These are phyloP conservation scores for Beta corolliflora DNA, from an alignment of 179 eudicot genomes.

Conservation along the genomic window DNA sequence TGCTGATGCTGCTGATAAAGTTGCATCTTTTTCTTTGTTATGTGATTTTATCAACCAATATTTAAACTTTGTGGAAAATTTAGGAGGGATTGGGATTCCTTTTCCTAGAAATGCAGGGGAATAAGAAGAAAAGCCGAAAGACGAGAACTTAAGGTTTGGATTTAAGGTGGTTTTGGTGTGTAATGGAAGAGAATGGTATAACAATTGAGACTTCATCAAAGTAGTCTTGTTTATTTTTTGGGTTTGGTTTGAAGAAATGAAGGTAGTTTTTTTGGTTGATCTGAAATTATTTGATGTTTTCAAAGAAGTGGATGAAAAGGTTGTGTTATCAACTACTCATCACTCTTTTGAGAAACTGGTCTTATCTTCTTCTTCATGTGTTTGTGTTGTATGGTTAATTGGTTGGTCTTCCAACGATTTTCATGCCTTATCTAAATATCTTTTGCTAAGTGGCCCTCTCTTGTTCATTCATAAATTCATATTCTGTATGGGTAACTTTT, in stretches of 20 bases:
- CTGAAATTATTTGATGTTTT: not conserved
- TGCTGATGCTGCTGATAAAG: not conserved
- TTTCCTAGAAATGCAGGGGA: not conserved
- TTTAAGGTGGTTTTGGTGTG: not conserved
- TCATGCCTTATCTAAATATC: not conserved
- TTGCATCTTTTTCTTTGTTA: not conserved
- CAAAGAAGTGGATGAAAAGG: not conserved
- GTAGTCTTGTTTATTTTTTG: not conserved
- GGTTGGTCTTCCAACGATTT: not conserved
- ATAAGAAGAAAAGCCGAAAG: not conserved
- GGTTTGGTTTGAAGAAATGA: too few relatives aligned
- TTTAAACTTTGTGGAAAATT: not conserved
- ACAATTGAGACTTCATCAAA: constrained; percentile 13
- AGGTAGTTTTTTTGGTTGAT: too few relatives aligned
- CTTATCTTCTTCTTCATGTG: not conserved
- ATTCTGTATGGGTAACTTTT: too few relatives aligned
- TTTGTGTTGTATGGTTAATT: not conserved
- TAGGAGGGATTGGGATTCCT: not conserved
- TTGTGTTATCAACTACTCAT: not conserved
- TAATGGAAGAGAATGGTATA: constrained; percentile 7
- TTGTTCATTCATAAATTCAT: too few relatives aligned
- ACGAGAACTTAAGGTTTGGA: not conserved
- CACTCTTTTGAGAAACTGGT: not conserved
- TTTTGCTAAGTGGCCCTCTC: not conserved
- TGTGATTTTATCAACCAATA: not conserved